These are phyloP conservation scores for Lachancea fermentati DNA, from an alignment of 805 yeast species.

Conservation along the genomic window DNA sequence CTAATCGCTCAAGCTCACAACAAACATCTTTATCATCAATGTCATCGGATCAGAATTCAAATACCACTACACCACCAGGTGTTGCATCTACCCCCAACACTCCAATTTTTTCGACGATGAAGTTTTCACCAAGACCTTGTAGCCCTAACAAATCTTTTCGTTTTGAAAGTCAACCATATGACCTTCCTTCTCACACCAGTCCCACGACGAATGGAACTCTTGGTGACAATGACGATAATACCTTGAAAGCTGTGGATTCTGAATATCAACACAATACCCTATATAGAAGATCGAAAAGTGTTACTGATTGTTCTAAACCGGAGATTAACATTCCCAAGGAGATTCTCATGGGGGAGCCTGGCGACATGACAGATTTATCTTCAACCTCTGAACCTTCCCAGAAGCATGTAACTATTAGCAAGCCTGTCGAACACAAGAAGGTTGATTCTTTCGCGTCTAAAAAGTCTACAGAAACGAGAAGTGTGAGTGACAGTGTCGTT, in stretches of 20 bases:
- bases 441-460: not conserved
- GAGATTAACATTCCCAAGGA: conserved; percentile 14
- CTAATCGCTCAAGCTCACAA: conserved; percentile 8
- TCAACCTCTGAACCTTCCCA: not conserved
- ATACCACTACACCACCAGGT: conserved; percentile 4
- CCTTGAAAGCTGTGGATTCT: conserved; percentile 1
- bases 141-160: conserved; percentile 23
- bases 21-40: conserved; percentile 25
- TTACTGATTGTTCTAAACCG: conserved; percentile 1
- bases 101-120: conserved; percentile 21
- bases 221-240: not conserved
- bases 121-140: conserved; percentile 3
- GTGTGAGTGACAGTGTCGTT: conserved; percentile 24
- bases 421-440: too few species aligned
- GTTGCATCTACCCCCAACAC: conserved; percentile 16
- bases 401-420: not conserved
- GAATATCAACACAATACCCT: not conserved
- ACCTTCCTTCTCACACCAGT: conserved; percentile 16
- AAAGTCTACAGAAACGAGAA: conserved; percentile 13
- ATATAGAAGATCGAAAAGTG: conserved; percentile 5
- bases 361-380: conserved; percentile 29
- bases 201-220: not conserved
- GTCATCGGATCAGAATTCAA: conserved; percentile 16
- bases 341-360: conserved; percentile 30
- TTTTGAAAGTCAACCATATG: conserved; percentile 36